Conservation (phyloP, 208 protist species). For the Trypanosoma conorhini region DNA sequence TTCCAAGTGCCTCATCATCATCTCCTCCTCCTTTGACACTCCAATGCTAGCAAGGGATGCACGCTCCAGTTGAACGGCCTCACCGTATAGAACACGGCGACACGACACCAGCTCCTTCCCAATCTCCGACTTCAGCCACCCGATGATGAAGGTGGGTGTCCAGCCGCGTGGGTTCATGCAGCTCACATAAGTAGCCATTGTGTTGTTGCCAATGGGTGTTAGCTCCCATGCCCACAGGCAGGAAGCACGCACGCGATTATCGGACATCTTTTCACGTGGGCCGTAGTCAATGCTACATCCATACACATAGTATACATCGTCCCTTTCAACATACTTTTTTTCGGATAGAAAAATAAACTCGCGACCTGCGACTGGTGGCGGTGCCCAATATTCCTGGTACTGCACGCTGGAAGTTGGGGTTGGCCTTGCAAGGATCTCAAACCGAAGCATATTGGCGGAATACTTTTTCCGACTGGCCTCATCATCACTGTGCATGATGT, state of each 20-base stretch:
- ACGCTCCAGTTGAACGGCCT: conserved; percentile 22
- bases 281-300: conserved; percentile 71
- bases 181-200: conserved; percentile 63
- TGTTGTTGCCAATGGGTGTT: conserved; percentile 39
- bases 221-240: conserved; percentile 77
- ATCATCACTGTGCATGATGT: conserved; percentile 64
- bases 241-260: conserved; percentile 34
- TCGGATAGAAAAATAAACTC: conserved; percentile 78
- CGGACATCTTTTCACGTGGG: conserved; percentile 29
- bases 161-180: conserved; percentile 88
- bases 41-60: background rate
- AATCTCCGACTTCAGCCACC: conserved; percentile 83
- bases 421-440: conserved; percentile 51
- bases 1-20: background rate
- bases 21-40: background rate
- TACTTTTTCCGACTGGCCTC: conserved; percentile 53
- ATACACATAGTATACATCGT: conserved; percentile 76
- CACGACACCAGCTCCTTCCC: conserved; percentile 70
- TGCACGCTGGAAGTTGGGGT: conserved; percentile 49
- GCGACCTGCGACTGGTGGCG: conserved; percentile 64
- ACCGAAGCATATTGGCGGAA: conserved; percentile 57
- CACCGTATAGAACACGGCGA: conserved; percentile 67
- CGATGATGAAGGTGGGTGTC: conserved; percentile 84
- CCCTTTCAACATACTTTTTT: conserved; percentile 68
- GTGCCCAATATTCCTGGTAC: conserved; percentile 67